phyloP scores from a whole-genome alignment of 257 asterid species.

The Capsicum rhomboideum region DNA sequence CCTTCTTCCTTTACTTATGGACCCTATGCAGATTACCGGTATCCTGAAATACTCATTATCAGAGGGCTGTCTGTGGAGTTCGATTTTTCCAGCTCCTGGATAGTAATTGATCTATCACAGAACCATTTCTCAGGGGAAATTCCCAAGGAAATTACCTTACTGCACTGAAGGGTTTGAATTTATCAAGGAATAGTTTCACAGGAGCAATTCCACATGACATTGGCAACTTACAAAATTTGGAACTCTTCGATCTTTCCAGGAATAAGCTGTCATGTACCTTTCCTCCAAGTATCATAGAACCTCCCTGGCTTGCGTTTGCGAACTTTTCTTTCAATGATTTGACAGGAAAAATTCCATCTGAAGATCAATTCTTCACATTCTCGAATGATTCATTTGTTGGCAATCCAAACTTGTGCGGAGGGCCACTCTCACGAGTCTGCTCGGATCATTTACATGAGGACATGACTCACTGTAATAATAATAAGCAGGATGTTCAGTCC shows the following conservation, averaged over 20 bases:
- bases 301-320: fast-evolving
- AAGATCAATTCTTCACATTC: fast-evolving
- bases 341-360: background rate
- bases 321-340: background rate
- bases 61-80: background rate
- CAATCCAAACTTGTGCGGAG: background rate
- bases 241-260: background rate
- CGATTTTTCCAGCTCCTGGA: background rate
- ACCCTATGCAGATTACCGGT: background rate
- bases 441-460: background rate
- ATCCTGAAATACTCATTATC: background rate
- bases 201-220: background rate
- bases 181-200: background rate
- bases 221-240: background rate
- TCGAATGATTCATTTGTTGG: background rate
- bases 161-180: background rate
- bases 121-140: slow-evolving; percentile 4
- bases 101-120: background rate
- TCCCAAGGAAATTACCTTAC: background rate
- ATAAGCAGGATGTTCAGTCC: background rate
- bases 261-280: background rate
- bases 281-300: background rate
- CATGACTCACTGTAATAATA: background rate
- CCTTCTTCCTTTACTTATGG: background rate
- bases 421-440: background rate